A percentile compares a stretch with the other conserved stretches of the same genome.
Conservation (phyloP, 371 early-diverging fungal genomes). For the Capillidium rhysosporum region DNA sequence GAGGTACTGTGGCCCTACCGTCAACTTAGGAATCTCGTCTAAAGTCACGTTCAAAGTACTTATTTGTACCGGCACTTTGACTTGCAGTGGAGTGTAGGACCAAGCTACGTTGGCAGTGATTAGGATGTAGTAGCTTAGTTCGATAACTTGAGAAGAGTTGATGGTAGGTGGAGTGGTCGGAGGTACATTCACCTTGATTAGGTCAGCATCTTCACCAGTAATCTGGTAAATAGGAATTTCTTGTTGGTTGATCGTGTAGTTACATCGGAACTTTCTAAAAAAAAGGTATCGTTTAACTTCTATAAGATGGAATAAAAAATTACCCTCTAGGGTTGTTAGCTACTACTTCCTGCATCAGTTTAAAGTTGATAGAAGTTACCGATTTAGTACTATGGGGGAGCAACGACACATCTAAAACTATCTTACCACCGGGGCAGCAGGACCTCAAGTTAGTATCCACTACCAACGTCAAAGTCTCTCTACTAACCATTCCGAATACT, state of each 20-base stretch:
- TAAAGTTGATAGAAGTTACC: background rate
- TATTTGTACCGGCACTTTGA: constrained; percentile 3
- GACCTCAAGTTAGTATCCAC: constrained; percentile 4
- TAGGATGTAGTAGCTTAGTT: background rate
- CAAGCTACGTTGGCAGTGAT: constrained; percentile 3
- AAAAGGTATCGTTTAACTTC: background rate
- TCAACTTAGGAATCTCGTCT: background rate
- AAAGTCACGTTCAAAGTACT: constrained; percentile 3
- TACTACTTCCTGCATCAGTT: constrained; percentile 1
- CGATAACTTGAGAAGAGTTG: background rate
- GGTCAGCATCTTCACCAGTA: background rate
- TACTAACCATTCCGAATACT: background rate
- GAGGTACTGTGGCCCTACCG: background rate
- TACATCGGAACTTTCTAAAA: too few relatives aligned
- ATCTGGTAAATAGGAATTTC: background rate
- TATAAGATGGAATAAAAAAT: too few relatives aligned
- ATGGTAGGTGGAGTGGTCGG: background rate
- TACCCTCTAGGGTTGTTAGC: background rate
- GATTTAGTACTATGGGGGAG: constrained; percentile 1
- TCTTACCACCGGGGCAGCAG: constrained; percentile 3
- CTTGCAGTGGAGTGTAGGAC: background rate
- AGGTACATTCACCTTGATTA: background rate
- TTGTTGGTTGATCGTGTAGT: background rate
- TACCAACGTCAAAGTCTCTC: background rate
- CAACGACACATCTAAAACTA: constrained; percentile 1